These are phyloP conservation scores for Ceratocystis harringtonii DNA, from an alignment of 2,329 filamentous ascomycete genomes.

Conservation along the genomic window DNA sequence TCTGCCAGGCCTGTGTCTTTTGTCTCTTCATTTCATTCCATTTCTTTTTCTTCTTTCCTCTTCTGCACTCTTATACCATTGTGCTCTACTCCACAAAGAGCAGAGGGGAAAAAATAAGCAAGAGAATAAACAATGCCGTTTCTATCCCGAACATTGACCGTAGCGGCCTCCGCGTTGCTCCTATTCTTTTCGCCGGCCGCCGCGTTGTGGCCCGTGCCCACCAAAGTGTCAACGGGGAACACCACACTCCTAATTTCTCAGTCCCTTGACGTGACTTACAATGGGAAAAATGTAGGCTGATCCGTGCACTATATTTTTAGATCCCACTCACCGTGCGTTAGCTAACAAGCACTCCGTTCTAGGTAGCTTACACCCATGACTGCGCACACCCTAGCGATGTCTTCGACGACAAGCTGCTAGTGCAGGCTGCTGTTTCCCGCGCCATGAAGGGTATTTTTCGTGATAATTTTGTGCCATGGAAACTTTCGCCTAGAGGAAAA, in stretches of 20 bases:
- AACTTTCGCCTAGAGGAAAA: constrained; percentile 49
- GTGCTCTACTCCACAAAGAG: neutral
- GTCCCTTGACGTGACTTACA: constrained; percentile 41
- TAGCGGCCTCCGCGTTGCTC: constrained; percentile 1
- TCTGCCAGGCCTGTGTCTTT: too few relatives aligned
- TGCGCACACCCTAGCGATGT: constrained; percentile 28
- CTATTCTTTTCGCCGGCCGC: constrained; percentile 28
- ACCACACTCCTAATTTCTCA: constrained; percentile 39
- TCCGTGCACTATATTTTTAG: constrained; percentile 22
- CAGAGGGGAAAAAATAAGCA: too few relatives aligned
- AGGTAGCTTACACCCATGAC: constrained; percentile 36
- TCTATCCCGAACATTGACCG: constrained; percentile 7
- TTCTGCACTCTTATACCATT: neutral
- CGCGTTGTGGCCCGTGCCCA: constrained; percentile 41
- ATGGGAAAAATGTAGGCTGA: constrained; percentile 41
- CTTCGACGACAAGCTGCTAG: constrained; percentile 37
- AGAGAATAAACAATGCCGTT: constrained; percentile 11
- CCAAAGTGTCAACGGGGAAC: constrained; percentile 36
- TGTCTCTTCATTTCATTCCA: too few relatives aligned
- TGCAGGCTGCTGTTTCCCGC: constrained; percentile 42
- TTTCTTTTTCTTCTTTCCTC: neutral
- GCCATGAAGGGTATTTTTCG: constrained; percentile 49
- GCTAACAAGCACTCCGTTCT: constrained; percentile 13
- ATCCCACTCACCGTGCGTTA: constrained; percentile 9
- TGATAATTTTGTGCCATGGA: constrained; percentile 62